Evolutionary conservation across 805 yeast genomes (phyloP).

Genomic region (Cyberlindnera mrakii): DNA sequence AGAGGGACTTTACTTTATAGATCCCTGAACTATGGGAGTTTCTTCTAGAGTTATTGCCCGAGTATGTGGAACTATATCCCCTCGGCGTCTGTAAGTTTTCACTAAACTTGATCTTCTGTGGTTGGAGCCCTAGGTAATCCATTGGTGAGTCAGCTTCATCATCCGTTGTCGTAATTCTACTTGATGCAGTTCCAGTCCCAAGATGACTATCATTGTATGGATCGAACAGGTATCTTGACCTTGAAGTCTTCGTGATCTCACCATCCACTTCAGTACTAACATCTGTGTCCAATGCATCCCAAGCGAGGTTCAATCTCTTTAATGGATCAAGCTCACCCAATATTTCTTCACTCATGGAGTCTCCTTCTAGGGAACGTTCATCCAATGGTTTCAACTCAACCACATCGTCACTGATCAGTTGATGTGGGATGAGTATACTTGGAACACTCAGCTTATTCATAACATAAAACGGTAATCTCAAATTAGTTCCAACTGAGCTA

Average conservation of each 20-base stretch:
- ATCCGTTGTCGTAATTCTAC: not conserved
- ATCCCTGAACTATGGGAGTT: conserved; percentile 11
- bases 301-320: not conserved
- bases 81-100: conserved; percentile 14
- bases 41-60: conserved; percentile 12
- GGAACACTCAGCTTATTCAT: conserved; percentile 17
- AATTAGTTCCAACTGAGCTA: conserved; percentile 1
- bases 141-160: not conserved
- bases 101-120: conserved; percentile 14
- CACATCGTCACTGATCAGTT: conserved; percentile 4
- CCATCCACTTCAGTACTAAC: not conserved
- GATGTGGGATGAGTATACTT: conserved; percentile 16
- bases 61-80: not conserved
- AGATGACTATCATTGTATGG: not conserved
- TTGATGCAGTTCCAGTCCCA: not conserved
- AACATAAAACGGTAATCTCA: conserved; percentile 17
- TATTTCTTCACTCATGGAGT: not conserved
- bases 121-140: conserved; percentile 9
- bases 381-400: not conserved
- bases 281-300: conserved; percentile 4
- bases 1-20: conserved; percentile 20
- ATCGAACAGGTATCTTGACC: not conserved
- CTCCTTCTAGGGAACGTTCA: not conserved
- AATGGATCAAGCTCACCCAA: not conserved
- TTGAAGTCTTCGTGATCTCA: not conserved